Conservation (phyloP, 2,329 filamentous ascomycete genomes). For the Septoria petroselini region DNA sequence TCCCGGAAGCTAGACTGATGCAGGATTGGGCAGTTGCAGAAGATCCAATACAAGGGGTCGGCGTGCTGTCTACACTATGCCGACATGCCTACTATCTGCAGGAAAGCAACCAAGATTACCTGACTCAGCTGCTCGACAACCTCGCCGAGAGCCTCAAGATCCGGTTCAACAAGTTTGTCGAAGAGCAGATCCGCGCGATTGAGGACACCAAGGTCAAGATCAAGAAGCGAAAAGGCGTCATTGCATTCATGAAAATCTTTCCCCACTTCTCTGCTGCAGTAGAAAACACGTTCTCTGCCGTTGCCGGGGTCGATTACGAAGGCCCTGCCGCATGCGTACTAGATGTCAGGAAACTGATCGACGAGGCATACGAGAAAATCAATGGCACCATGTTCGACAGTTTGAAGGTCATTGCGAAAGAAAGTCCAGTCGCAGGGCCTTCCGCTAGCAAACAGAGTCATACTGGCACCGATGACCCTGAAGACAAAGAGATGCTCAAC, state of each 20-base stretch:
- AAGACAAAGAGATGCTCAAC: constrained; percentile 95
- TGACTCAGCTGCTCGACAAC: constrained; percentile 72
- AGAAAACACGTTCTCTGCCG: constrained; percentile 70
- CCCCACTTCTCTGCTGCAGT: constrained; percentile 78
- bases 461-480: constrained; percentile 56
- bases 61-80: constrained; percentile 77
- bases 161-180: constrained; percentile 83
- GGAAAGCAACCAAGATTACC: constrained; percentile 90
- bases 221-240: constrained; percentile 96
- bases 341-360: constrained; percentile 72
- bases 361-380: constrained; percentile 82
- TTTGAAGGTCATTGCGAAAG: constrained; percentile 86
- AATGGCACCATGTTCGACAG: constrained; percentile 97
- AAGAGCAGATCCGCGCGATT: constrained; percentile 91
- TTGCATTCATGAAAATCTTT: constrained; percentile 91
- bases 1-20: constrained; percentile 71
- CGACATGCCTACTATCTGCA: constrained; percentile 74
- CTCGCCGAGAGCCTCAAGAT: constrained; percentile 67
- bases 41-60: constrained; percentile 89
- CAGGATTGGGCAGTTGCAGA: constrained; percentile 78
- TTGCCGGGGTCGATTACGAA: constrained; percentile 46
- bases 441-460: constrained; percentile 51
- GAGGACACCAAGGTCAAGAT: constrained; percentile 99
- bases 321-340: constrained; percentile 48
- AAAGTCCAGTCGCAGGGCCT: constrained; percentile 51